Conservation (phyloP, 1,139 yeast genomes). For the Saccharomyces hybrid region DNA sequence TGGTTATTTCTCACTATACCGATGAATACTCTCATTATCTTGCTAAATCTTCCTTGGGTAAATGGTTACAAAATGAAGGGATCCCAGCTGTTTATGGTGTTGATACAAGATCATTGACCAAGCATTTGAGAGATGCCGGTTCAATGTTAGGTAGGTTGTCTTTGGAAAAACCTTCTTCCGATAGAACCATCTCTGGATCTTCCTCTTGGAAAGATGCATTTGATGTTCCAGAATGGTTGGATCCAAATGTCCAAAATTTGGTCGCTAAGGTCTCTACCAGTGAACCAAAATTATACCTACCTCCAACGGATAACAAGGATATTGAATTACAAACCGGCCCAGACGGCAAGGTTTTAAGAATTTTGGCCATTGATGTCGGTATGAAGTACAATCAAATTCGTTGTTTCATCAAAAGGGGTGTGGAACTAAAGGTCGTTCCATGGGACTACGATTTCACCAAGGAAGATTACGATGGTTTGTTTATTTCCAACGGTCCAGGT, state of each 20-base stretch:
- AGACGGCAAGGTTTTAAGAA: constrained; percentile 70
- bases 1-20: constrained; percentile 94
- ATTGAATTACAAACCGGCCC: constrained; percentile 43
- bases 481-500: constrained; percentile 98
- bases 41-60: constrained; percentile 85
- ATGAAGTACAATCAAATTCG: constrained; percentile 96
- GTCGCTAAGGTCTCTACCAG: constrained; percentile 83
- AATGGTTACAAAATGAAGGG: constrained; percentile 86
- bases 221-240: constrained; percentile 79
- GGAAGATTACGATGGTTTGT: constrained; percentile 86
- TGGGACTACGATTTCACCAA: constrained; percentile 81
- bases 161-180: constrained; percentile 45
- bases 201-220: constrained; percentile 56
- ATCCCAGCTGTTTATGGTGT: constrained; percentile 97
- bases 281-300: constrained; percentile 60
- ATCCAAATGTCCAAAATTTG: constrained; percentile 85
- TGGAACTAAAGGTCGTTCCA: constrained; percentile 91
- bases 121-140: constrained; percentile 85
- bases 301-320: constrained; percentile 48
- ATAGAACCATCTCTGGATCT: constrained; percentile 37
- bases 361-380: constrained; percentile 93
- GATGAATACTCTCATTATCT: constrained; percentile 91
- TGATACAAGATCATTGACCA: constrained; percentile 92
- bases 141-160: constrained; percentile 83
- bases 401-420: constrained; percentile 93